A percentile compares a stretch with the other conserved stretches of the same genome.
phyloP scores from a whole-genome alignment of 305 asterid genomes.

The Rubia peregrina region DNA sequence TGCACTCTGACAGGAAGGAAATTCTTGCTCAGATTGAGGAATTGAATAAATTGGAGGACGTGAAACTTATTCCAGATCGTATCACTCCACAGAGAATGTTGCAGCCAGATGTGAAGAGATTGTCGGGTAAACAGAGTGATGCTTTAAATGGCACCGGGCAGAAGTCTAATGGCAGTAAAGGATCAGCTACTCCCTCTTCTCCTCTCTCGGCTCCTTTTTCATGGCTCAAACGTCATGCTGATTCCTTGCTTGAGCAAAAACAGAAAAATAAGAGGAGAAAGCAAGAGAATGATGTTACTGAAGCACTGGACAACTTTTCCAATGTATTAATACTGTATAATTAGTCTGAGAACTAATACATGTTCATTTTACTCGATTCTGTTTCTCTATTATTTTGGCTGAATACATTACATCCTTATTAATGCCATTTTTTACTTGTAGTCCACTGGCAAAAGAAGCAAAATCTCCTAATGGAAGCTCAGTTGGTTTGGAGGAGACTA shows the following conservation, averaged over 20 bases:
- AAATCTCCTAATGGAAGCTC: constrained; percentile 26
- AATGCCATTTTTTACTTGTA: constrained; percentile 24
- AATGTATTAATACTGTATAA: too few species aligned
- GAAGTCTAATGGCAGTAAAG: constrained; percentile 26
- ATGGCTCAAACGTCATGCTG: constrained; percentile 90
- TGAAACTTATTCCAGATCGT: constrained; percentile 59
- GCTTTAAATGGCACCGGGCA: constrained; percentile 35
- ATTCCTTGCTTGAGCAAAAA: constrained; percentile 67
- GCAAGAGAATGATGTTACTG: constrained; percentile 38
- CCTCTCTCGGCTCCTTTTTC: constrained; percentile 69
- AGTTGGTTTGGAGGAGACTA: constrained; percentile 42
- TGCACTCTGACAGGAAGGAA: constrained; percentile 73
- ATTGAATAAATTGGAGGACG: constrained; percentile 71
- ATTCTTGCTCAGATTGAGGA: constrained; percentile 68
- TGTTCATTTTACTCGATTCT: not conserved
- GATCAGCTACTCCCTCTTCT: constrained; percentile 41
- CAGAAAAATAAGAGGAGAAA: constrained; percentile 55
- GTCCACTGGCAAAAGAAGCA: constrained; percentile 30
- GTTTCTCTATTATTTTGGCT: not conserved
- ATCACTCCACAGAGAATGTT: constrained; percentile 45
- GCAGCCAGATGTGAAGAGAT: constrained; percentile 33
- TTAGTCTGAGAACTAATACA: not conserved
- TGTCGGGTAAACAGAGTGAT: constrained; percentile 28
- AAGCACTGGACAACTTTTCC: constrained; percentile 29
- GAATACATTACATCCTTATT: not conserved